Base-by-base conservation (phyloP, 805 yeast species). In the Metschnikowia baotianmanensis region DNA sequence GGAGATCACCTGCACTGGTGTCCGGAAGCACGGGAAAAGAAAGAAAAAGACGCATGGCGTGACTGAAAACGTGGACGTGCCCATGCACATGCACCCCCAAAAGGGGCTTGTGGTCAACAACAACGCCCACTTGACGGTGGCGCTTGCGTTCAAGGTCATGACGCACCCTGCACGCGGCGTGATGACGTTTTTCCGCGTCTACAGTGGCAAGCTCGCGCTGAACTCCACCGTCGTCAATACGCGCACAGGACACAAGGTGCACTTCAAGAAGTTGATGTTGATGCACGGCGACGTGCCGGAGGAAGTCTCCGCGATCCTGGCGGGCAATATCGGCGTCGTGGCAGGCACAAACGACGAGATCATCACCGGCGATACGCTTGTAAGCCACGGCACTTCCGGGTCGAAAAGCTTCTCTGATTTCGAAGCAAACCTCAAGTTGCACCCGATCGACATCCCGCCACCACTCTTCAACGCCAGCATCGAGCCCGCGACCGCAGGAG, bases 261-360 rank as follows among this genome's bases (percentile, higher is more conserved):
- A 80, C 37, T 71, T 87, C 13, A 80, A 84, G 10, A 84, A 81
- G 51, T 63, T 93, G 30, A 67, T 86, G 36, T 65, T 84, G 38
- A 88, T 91, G 91, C 89, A 90, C 63, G 99, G 96, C 2, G 89
- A 91, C 52, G 71, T 71, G 21, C 89, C 95, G 0, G 79, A 83
- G 43, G 89, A 85, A 31, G 88, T 89, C 3, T 62, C 70, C 19
- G 61, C 59, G 20, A 69, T 91, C 16, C 59, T 69, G 6, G 72
- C 85, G 0, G 99, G 99, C 3, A 87, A 86, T 48, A 93, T 93
- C 55, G 98, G 97, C 25, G 97, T 93, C 5, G 74, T 86, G n/a
- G 69, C 83, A 1, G 90, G 90, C 2, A 70, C 82, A 3, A 72
- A 68, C 30, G 82, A 81, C 38, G 81, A 81, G 30, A 74, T 91